phyloP scores from a whole-genome alignment of 2,329 filamentous ascomycete genomes.

The Ascosphaera apis region DNA sequence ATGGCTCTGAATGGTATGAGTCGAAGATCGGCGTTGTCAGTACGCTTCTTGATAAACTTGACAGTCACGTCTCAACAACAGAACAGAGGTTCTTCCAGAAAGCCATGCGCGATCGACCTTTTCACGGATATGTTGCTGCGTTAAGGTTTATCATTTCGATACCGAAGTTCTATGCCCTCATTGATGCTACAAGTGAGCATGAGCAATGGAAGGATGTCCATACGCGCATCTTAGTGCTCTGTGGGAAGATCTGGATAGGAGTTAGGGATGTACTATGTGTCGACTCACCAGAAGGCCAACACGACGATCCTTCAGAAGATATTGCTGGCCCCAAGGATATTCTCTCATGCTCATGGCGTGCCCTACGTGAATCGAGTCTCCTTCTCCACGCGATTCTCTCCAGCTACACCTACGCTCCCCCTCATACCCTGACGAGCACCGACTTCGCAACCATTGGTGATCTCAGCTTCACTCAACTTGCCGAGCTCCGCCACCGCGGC shows the following conservation, averaged over 20 bases:
- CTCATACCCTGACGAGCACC: slow-evolving; percentile 21
- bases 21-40: slow-evolving; percentile 29
- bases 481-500: slow-evolving; percentile 65
- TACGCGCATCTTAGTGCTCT: slow-evolving; percentile 32
- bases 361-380: slow-evolving; percentile 79
- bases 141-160: slow-evolving; percentile 31
- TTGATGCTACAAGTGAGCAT: slow-evolving; percentile 4
- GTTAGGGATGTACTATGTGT: slow-evolving; percentile 66
- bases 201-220: slow-evolving; percentile 14
- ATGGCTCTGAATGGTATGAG: slow-evolving; percentile 10
- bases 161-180: slow-evolving; percentile 14
- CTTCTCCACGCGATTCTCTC: slow-evolving; percentile 41
- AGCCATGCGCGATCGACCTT: slow-evolving; percentile 41
- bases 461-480: slow-evolving; percentile 60
- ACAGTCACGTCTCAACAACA: slow-evolving; percentile 40
- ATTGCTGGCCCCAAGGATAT: slow-evolving; percentile 62
- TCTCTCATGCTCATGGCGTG: slow-evolving; percentile 83
- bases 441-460: slow-evolving; percentile 45
- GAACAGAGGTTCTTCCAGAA: slow-evolving; percentile 35
- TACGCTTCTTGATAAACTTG: slow-evolving; percentile 35
- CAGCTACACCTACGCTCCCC: slow-evolving; percentile 27
- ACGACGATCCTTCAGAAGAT: slow-evolving; percentile 44
- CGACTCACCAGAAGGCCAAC: slow-evolving; percentile 69
- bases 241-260: slow-evolving; percentile 49
- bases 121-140: slow-evolving; percentile 48